Evolutionary conservation across 257 asterid species (phyloP).

Genomic region (Lycium barbarum): DNA sequence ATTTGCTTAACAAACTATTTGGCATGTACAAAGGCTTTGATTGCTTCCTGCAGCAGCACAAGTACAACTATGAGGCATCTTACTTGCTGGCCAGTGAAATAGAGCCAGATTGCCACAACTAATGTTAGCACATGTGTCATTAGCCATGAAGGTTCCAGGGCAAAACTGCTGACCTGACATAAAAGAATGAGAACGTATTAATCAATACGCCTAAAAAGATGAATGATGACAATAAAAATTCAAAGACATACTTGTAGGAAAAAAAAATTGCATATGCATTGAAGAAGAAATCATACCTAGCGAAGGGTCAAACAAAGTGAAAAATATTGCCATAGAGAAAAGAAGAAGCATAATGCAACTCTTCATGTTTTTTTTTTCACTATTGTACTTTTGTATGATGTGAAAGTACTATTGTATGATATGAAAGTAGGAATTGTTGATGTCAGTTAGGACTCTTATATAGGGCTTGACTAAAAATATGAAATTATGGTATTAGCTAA

Average conservation of each 20-base stretch:
- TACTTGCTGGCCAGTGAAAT: not conserved
- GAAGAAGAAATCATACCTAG: not conserved
- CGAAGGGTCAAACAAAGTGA: not conserved
- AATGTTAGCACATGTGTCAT: too few relatives aligned
- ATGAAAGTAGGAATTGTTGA: too few relatives aligned
- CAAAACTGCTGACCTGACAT: not conserved
- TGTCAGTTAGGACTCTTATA: not conserved
- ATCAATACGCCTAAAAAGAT: too few relatives aligned
- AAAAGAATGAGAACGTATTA: too few relatives aligned
- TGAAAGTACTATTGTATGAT: not conserved
- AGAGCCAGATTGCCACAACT: not conserved
- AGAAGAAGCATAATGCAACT: not conserved
- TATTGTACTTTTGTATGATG: not conserved
- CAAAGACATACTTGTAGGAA: too few relatives aligned
- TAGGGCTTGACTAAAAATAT: not conserved
- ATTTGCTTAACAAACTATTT: not conserved
- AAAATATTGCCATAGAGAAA: not conserved
- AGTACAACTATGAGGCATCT: not conserved
- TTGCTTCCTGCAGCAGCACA: not conserved
- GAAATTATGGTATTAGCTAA: not conserved
- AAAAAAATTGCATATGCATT: too few relatives aligned
- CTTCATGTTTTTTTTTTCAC: not conserved
- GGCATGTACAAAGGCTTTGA: not conserved
- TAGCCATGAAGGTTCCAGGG: not conserved
- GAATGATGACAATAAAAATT: not conserved